Percentiles rank a stretch among this genome's conserved stretches.
phyloP scores from a whole-genome alignment of 1,284 basidiomycete genomes.

The Coniophora puteana region DNA sequence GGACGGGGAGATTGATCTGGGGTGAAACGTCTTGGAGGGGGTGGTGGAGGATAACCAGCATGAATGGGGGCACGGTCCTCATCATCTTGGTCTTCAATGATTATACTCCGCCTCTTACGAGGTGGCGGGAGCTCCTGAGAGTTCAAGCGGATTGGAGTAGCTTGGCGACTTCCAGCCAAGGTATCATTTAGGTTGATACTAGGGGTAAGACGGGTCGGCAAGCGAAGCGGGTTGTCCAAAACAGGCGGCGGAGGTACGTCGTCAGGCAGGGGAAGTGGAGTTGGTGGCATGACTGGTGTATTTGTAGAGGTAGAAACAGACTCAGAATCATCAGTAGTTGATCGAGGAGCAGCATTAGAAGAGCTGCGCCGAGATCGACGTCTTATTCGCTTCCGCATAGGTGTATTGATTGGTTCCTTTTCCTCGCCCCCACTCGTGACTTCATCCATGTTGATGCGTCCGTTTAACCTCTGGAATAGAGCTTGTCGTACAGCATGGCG shows the following conservation, averaged over 20 bases:
- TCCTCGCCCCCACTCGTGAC: conserved; percentile 64
- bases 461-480: conserved; percentile 60
- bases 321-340: conserved; percentile 63
- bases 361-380: conserved; percentile 54
- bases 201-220: conserved; percentile 23
- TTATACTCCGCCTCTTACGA: conserved; percentile 57
- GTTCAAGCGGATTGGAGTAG: conserved; percentile 29
- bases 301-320: conserved; percentile 54
- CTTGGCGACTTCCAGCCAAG: conserved; percentile 27
- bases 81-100: conserved; percentile 65
- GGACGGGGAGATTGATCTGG: conserved; percentile 31
- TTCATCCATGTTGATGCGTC: conserved; percentile 58
- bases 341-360: conserved; percentile 34
- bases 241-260: conserved; percentile 14
- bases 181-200: conserved; percentile 26
- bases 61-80: conserved; percentile 30
- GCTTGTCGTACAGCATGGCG: conserved; percentile 63
- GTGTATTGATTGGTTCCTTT: conserved; percentile 35
- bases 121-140: conserved; percentile 31
- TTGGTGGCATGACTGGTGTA: conserved; percentile 55
- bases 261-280: conserved; percentile 40
- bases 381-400: conserved; percentile 47
- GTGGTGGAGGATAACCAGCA: conserved; percentile 30
- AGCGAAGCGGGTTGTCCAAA: conserved; percentile 23
- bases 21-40: conserved; percentile 27